Conservation (phyloP, 2,329 filamentous ascomycete genomes). For the Alternaria sp. region DNA sequence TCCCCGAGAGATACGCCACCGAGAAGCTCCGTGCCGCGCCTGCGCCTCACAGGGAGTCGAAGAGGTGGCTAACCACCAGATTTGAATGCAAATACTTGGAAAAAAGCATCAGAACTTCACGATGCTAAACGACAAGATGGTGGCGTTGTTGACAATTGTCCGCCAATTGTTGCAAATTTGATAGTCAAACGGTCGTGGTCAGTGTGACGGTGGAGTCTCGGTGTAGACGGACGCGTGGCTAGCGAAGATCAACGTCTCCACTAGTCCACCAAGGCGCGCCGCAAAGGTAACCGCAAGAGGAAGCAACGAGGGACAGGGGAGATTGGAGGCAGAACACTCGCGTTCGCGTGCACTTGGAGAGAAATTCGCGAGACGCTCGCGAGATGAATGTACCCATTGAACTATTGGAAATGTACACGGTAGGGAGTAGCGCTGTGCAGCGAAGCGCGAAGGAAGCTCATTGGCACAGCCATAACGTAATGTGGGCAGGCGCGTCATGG, state of each 20-base stretch:
- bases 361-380: background rate
- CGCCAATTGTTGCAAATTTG: constrained; percentile 4
- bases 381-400: constrained; percentile 1
- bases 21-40: constrained; percentile 11
- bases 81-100: background rate
- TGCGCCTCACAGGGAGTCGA: background rate
- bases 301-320: constrained; percentile 12
- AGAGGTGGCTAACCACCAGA: background rate
- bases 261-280: constrained; percentile 13
- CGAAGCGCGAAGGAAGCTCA: background rate
- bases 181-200: constrained; percentile 11
- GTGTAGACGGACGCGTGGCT: constrained; percentile 23
- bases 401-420: constrained; percentile 1
- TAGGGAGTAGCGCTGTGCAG: background rate
- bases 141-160: background rate
- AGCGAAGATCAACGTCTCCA: constrained; percentile 17
- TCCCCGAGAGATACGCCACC: constrained; percentile 15
- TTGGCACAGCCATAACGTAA: constrained; percentile 11
- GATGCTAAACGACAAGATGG: background rate
- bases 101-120: background rate
- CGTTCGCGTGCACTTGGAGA: background rate
- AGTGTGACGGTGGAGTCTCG: constrained; percentile 10
- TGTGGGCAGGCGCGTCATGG: constrained; percentile 8
- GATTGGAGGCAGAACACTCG: constrained; percentile 9
- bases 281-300: constrained; percentile 12